phyloP scores from a whole-genome alignment of 192 early-diverging fungal species.

The Physocladia obscura region DNA sequence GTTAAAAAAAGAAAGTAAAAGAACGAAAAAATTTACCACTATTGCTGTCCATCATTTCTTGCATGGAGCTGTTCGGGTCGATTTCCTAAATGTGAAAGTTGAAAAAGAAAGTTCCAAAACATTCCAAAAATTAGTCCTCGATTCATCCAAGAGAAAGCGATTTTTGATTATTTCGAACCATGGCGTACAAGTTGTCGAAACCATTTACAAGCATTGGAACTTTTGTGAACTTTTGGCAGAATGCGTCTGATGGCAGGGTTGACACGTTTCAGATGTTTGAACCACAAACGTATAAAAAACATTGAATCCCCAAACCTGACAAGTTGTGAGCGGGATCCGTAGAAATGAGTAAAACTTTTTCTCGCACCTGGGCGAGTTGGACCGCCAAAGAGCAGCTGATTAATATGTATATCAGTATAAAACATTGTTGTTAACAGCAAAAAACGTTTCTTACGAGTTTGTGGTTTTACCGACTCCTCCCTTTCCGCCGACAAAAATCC shows the following conservation, averaged over 20 bases:
- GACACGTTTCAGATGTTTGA: too few species aligned
- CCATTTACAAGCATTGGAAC: slow-evolving; percentile 92
- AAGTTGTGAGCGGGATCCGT: slow-evolving; percentile 99
- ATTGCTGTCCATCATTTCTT: slow-evolving; percentile 91
- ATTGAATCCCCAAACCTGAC: slow-evolving; percentile 54
- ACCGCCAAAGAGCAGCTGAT: slow-evolving; percentile 85
- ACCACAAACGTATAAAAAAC: neutral
- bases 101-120: too few species aligned
- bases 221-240: slow-evolving; percentile 99
- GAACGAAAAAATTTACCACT: too few species aligned
- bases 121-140: neutral
- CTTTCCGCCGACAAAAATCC: slow-evolving; percentile 99
- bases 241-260: slow-evolving; percentile 81
- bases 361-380: slow-evolving; percentile 85
- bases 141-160: neutral
- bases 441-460: slow-evolving; percentile 35
- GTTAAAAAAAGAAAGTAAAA: slow-evolving; percentile 22
- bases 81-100: slow-evolving; percentile 93
- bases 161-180: too few species aligned
- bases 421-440: slow-evolving; percentile 39
- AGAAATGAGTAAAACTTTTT: slow-evolving; percentile 94
- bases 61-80: slow-evolving; percentile 94
- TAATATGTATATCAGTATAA: neutral
- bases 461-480: slow-evolving; percentile 97
- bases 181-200: slow-evolving; percentile 93